Evolutionary conservation across 164 flowering plant genomes (phyloP), one percentile per base, ranked within the genome.

Genomic region (Vitis rotundifolia): DNA sequence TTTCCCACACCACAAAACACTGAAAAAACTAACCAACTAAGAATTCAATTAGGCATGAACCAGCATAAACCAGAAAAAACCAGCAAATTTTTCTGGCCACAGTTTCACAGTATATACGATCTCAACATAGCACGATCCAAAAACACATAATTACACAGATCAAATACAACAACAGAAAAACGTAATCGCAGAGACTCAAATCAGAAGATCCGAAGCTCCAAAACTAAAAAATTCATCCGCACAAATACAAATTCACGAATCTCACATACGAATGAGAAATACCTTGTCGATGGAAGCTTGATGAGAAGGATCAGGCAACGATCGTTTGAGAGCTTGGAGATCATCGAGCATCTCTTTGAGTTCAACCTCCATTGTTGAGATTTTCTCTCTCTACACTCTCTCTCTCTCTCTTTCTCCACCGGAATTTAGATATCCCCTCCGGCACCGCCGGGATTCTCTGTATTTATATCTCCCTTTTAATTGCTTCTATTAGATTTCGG

Each of bases 321-420:
- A 77, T 71, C 63, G 79, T 68, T 81, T 82, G 60, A 92, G 85
- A 52, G 79, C 51, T 51, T 84, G 78, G 47, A 93, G 86, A 70
- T 89, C 97, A 63, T 70, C 66, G 13, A 84, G 64, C 81, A 88
- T 52, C 54, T 67, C 87, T 61, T 84, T 85, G 77, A 91, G 64
- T 73, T 89, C 94, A 31, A 60, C 81, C 86, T 91, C 98, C 98
- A 93, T 93, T 80, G 55, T 69, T 62, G n/a, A 37, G 44, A 37
- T 37, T 37, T 37, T 37, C 72, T 49, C 49, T 58, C 56, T 9
- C 50, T 28, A 49, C 31, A 26, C 55, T 57, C 26, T 47, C 75
- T 56, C 69, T 48, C 62, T 71, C 68, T 44, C 73, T 64, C 22
- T 64, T 37, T 6, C 44, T 37, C 3, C 44, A 5, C 44, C 55